Base-by-base conservation (phyloP, 1,284 basidiomycete species). In the Rhodotorula sp. region DNA sequence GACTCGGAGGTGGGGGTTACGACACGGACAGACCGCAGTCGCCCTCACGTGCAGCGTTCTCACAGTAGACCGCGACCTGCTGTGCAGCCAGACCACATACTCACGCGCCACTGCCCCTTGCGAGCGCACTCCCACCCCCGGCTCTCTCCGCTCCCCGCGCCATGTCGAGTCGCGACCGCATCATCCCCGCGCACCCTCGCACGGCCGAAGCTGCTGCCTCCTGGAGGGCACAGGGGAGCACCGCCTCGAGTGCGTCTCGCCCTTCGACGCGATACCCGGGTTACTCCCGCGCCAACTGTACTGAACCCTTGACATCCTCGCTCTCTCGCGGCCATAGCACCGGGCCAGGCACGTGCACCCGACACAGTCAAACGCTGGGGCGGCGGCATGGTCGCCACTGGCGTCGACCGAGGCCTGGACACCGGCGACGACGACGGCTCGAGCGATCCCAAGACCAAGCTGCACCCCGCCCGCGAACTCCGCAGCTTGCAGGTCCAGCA, bases 361-460 rank as follows among this genome's bases (percentile, higher is more conserved):
- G 54, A 36, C 34, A 36, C 32, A 9, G 66, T 59, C 12, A 56
- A 15, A 3, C 60, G 66, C 53, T 67, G 66, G 66, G 59, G 60
- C 6, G 36, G 41, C 25, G 66, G 66, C 19, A 27, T 27, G 32
- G 8, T 50, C 41, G 25, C 50, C 12, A 15, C 8, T 13, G 13
- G n/a, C 41, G 39, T 29, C 29, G n/a, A n/a, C 12, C 19, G 25
- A 17, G 17, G 13, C 25, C 25, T 25, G 3, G 8, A 8, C 10
- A 29, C 59, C 59, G n/a, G 9, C 51, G 44, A 58, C 36, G 56
- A 44, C 56, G 41, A 29, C 53, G 13, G 25, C 15, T 44, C 61
- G 19, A 36, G 29, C 48, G 37, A 5, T 19, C 17, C 25, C 25
- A 65, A 58, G 36, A 3, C 5, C 7, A 19, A 15, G 56, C n/a